Evolutionary conservation across 306 rosid species (phyloP).

Genomic region (Neltuma alba): DNA sequence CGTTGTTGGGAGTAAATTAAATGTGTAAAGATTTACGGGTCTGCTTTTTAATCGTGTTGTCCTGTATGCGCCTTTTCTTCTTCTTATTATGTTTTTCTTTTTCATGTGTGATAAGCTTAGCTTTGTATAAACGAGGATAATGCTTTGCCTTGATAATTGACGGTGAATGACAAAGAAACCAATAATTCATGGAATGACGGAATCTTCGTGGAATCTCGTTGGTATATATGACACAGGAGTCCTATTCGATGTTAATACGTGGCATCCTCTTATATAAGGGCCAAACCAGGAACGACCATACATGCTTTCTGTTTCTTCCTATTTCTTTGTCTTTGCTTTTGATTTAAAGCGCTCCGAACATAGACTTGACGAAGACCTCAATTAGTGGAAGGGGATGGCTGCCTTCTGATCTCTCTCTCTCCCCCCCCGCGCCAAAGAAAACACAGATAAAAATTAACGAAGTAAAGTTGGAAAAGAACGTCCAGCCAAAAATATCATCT

Average conservation of each 20-base stretch:
- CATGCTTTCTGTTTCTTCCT: conserved; percentile 28
- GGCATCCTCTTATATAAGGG: neutral
- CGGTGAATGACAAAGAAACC: conserved; percentile 4
- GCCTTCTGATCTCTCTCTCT: neutral
- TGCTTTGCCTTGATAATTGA: neutral
- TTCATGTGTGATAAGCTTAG: neutral
- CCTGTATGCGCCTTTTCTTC: conserved; percentile 16
- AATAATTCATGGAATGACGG: conserved; percentile 11
- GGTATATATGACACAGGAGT: conserved; percentile 6
- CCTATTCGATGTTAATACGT: conserved; percentile 35
- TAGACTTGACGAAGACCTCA: conserved; percentile 35
- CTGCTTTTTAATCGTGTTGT: conserved; percentile 26
- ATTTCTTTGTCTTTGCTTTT: conserved; percentile 25
- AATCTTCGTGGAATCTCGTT: conserved; percentile 39
- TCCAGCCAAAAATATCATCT: conserved; percentile 28
- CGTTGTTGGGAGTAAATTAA: conserved; percentile 49
- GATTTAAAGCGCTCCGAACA: conserved; percentile 24
- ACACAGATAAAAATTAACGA: neutral
- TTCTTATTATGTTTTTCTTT: neutral
- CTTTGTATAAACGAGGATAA: neutral
- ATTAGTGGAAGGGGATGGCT: conserved; percentile 5
- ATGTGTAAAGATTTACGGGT: conserved; percentile 36
- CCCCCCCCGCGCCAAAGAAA: neutral
- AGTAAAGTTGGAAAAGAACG: conserved; percentile 20
- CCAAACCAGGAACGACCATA: conserved; percentile 15